Evolutionary conservation across 2,329 filamentous ascomycete species (phyloP).

Genomic region (Sporothrix globosa): DNA sequence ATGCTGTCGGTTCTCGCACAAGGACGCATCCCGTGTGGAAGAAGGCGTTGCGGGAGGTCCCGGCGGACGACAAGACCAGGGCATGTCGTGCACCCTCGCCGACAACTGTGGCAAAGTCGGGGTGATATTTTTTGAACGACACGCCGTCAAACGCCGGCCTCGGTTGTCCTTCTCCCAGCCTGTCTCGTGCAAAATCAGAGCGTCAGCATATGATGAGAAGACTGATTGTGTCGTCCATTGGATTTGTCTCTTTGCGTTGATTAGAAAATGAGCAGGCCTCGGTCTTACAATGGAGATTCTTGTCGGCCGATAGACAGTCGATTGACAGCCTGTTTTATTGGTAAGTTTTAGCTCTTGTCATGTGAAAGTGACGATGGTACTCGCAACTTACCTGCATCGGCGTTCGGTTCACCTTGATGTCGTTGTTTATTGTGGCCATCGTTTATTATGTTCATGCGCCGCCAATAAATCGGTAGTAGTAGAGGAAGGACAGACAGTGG

Average conservation of each 20-base stretch:
- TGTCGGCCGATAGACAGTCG: constrained; percentile 26
- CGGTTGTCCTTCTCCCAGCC: background rate
- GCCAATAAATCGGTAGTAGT: background rate
- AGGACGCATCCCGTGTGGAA: constrained; percentile 53
- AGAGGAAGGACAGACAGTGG: background rate
- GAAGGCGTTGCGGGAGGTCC: constrained; percentile 49
- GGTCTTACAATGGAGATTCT: constrained; percentile 25
- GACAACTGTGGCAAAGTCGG: constrained; percentile 44
- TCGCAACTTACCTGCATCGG: constrained; percentile 67
- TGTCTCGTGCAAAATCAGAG: background rate
- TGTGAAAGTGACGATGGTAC: background rate
- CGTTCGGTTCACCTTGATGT: constrained; percentile 72
- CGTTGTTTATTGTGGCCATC: constrained; percentile 13
- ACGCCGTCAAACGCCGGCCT: constrained; percentile 34
- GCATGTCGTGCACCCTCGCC: constrained; percentile 45
- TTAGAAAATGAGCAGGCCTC: no score
- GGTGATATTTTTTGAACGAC: constrained; percentile 46
- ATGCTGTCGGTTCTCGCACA: constrained; percentile 38
- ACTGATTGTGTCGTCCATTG: background rate
- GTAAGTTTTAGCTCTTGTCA: background rate
- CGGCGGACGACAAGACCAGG: constrained; percentile 48
- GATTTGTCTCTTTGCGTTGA: background rate
- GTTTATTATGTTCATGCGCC: background rate
- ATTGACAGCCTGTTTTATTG: constrained; percentile 24
- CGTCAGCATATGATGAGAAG: background rate